A percentile compares a stretch with the other conserved stretches of the same genome.
Evolutionary conservation across 176 grass and related monocot genomes (phyloP).

Genomic region (Rhipidocladum racemiflorum): DNA sequence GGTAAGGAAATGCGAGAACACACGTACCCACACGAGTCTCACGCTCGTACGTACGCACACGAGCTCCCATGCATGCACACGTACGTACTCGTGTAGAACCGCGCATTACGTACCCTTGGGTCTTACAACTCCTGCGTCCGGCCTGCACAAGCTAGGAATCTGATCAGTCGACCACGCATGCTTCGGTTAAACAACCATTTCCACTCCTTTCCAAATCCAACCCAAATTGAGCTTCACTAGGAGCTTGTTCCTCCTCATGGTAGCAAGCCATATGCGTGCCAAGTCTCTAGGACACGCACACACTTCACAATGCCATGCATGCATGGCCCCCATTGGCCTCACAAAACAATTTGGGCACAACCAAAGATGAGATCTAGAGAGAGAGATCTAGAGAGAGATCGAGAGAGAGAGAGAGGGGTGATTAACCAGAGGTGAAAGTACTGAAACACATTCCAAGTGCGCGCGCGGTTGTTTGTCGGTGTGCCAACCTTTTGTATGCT

Average conservation of each 20-base stretch:
- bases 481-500: neutral
- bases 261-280: neutral
- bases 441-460: neutral
- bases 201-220: conserved; percentile 6
- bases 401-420: neutral
- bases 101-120: neutral
- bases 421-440: neutral
- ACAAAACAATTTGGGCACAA: neutral
- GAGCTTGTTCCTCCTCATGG: conserved; percentile 10
- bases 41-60: too few relatives aligned
- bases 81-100: neutral
- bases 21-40: neutral
- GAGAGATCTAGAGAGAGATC: too few relatives aligned
- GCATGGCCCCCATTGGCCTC: neutral
- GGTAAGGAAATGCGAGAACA: too few relatives aligned
- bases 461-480: neutral
- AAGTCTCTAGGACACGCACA: conserved; percentile 15
- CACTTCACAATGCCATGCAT: conserved; percentile 7
- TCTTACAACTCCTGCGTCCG: neutral
- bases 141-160: conserved; percentile 26
- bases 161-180: neutral
- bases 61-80: neutral
- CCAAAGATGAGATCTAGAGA: neutral
- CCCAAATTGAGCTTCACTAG: conserved; percentile 4
- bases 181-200: neutral